Conservation (phyloP, 2,329 filamentous ascomycete genomes). For the Sporothrix protearum region DNA sequence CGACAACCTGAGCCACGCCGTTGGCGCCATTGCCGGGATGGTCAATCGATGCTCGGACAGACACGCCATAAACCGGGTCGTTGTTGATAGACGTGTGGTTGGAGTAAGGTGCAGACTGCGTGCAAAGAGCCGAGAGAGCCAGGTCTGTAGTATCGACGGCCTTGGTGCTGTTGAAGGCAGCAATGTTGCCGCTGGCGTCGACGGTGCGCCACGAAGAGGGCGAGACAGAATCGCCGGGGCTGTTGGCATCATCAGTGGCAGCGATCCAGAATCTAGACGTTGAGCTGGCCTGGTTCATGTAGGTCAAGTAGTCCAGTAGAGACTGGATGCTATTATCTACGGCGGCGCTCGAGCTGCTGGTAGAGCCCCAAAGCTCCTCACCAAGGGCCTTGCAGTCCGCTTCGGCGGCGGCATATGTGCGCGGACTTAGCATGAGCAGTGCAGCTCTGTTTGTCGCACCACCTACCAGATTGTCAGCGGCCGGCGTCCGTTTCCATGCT, state of each 20-base stretch:
- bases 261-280: constrained; percentile 40
- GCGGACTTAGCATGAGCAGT: constrained; percentile 37
- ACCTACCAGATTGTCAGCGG: constrained; percentile 32
- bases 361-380: constrained; percentile 41
- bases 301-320: constrained; percentile 39
- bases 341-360: constrained; percentile 20
- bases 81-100: constrained; percentile 35
- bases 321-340: constrained; percentile 34
- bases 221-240: background rate
- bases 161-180: constrained; percentile 21
- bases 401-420: constrained; percentile 33
- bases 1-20: constrained; percentile 33
- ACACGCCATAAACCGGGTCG: constrained; percentile 38
- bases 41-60: constrained; percentile 40
- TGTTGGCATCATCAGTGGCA: constrained; percentile 20
- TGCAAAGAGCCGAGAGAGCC: constrained; percentile 40
- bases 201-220: constrained; percentile 30
- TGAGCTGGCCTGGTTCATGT: constrained; percentile 31
- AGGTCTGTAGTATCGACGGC: constrained; percentile 16
- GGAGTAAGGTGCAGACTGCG: constrained; percentile 44
- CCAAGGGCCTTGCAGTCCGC: constrained; percentile 38
- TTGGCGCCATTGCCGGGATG: constrained; percentile 19
- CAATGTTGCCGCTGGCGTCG: constrained; percentile 32
- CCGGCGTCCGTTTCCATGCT: background rate
- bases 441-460: constrained; percentile 35